A percentile compares a stretch with the other conserved stretches of the same genome.
Evolutionary conservation across 306 rosid genomes (phyloP).

Genomic region (Castanea sativa): DNA sequence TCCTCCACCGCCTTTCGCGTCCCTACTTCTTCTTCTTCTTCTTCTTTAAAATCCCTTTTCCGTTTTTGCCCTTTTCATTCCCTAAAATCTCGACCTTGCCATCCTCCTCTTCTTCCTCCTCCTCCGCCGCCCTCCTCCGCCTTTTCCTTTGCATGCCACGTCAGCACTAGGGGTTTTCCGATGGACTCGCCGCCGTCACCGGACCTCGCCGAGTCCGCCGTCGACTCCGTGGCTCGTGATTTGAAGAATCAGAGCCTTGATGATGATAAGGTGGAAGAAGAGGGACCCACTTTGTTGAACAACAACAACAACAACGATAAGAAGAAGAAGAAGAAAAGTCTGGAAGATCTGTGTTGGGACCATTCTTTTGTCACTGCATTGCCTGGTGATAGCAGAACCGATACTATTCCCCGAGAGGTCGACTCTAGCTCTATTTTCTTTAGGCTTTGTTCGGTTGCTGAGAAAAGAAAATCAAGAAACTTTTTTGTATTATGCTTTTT

Average conservation of each 20-base stretch:
- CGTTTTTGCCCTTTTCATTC: constrained; percentile 26
- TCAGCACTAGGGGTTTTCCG: constrained; percentile 25
- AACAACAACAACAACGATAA: too few relatives aligned
- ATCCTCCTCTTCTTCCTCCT: neutral
- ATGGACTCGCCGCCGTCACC: constrained; percentile 60
- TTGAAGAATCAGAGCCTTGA: constrained; percentile 60
- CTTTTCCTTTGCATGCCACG: constrained; percentile 29
- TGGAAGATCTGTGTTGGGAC: constrained; percentile 90
- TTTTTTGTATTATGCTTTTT: too few relatives aligned
- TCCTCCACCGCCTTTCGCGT: constrained; percentile 20
- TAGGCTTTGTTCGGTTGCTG: neutral
- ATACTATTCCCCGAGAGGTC: constrained; percentile 77
- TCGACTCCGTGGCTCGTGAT: constrained; percentile 65
- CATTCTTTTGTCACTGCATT: constrained; percentile 67
- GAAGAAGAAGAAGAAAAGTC: constrained; percentile 20
- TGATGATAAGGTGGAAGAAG: constrained; percentile 5
- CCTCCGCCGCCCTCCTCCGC: neutral
- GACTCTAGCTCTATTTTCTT: neutral
- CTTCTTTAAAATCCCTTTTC: constrained; percentile 35
- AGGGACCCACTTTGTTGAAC: neutral
- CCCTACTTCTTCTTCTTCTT: constrained; percentile 14
- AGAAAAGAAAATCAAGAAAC: neutral
- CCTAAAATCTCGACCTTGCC: constrained; percentile 2
- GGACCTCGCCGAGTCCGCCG: constrained; percentile 44
- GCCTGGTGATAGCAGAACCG: constrained; percentile 80